A percentile compares a stretch with the other conserved stretches of the same genome.
phyloP scores from a whole-genome alignment of 2,329 filamentous ascomycete genomes.

The Cladosporium colombiae region DNA sequence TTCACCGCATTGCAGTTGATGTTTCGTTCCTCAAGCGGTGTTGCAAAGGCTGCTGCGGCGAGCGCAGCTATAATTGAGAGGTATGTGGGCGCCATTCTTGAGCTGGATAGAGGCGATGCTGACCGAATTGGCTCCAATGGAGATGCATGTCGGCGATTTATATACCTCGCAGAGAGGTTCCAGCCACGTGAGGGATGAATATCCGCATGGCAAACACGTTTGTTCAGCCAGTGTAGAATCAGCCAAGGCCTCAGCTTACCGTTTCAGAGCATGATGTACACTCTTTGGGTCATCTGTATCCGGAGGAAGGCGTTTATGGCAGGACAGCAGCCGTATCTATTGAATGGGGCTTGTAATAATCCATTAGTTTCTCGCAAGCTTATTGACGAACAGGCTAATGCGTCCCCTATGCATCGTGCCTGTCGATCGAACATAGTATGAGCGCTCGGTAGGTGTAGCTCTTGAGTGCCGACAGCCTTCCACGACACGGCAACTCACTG shows the following conservation, averaged over 20 bases:
- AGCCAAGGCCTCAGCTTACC: not conserved
- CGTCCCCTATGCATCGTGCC: not conserved
- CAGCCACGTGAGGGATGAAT: not conserved
- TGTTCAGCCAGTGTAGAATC: not conserved
- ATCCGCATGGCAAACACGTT: not conserved
- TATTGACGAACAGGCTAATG: not conserved
- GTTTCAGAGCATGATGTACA: not conserved
- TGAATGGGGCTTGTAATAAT: not conserved
- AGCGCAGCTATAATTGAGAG: not conserved
- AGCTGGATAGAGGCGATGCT: not conserved
- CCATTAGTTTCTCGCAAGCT: not conserved
- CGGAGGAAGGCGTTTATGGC: not conserved
- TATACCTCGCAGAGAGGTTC: not conserved
- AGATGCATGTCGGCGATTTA: not conserved
- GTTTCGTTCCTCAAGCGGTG: slow-evolving; percentile 1
- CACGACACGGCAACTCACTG: not conserved
- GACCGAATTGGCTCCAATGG: not conserved
- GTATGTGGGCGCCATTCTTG: not conserved
- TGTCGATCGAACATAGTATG: not conserved
- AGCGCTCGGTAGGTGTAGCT: not conserved
- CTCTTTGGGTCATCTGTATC: not conserved
- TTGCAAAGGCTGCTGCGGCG: not conserved
- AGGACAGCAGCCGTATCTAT: not conserved
- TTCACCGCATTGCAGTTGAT: slow-evolving; percentile 14
- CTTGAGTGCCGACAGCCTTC: not conserved